Evolutionary conservation across 129 eudicot species (phyloP).

Genomic region (Flaveria sonorensis): DNA sequence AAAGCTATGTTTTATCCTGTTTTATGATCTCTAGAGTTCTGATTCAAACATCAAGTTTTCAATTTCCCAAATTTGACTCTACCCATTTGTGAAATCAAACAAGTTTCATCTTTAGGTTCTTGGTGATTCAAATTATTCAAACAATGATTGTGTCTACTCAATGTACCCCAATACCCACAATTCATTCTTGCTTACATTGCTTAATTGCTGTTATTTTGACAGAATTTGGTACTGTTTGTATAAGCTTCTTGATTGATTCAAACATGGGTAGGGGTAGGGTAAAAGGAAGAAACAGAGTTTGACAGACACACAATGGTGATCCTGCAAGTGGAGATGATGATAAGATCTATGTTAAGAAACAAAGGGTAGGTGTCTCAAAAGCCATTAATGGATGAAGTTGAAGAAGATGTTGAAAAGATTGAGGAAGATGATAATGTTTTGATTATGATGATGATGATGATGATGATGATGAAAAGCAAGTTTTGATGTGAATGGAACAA

Average conservation of each 20-base stretch:
- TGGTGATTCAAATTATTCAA: background rate
- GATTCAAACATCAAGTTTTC: background rate
- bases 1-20: too few species aligned
- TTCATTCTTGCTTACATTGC: too few species aligned
- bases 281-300: background rate
- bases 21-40: background rate
- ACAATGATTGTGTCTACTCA: background rate
- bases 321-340: background rate
- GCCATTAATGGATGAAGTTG: background rate
- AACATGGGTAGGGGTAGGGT: background rate
- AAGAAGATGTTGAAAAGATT: background rate
- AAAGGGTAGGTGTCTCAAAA: background rate
- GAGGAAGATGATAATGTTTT: background rate
- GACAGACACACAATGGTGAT: constrained; percentile 4
- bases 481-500: background rate
- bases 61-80: background rate
- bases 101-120: constrained; percentile 25
- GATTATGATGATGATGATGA: background rate
- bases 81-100: constrained; percentile 5
- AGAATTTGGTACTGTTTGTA: background rate
- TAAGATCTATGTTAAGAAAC: background rate
- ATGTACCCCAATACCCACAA: too few species aligned
- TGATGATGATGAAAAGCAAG: background rate
- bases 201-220: background rate
- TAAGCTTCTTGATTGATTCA: constrained; percentile 4